phyloP scores from a whole-genome alignment of 768 basidiomycete species.

The Panaeolus papilionaceus region DNA sequence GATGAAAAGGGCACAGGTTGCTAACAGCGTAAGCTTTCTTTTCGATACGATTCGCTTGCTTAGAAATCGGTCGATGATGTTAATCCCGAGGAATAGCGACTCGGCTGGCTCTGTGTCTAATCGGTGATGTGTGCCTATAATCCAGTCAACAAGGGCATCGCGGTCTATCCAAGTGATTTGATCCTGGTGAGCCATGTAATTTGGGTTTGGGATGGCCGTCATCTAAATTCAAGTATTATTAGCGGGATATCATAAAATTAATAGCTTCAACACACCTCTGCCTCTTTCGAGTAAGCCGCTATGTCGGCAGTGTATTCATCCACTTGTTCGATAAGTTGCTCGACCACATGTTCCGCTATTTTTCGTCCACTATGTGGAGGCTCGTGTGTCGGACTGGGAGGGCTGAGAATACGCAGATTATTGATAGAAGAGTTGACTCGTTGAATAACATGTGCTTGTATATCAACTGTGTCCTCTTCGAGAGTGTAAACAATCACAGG shows the following conservation, averaged over 20 bases:
- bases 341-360: too few relatives aligned
- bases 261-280: conserved; percentile 65
- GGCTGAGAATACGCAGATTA: too few relatives aligned
- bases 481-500: too few relatives aligned
- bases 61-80: conserved; percentile 89
- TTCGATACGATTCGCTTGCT: conserved; percentile 55
- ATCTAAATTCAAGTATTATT: conserved; percentile 44
- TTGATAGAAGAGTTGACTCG: too few relatives aligned
- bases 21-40: too few relatives aligned
- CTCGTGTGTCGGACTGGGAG: too few relatives aligned
- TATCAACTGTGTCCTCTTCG: too few relatives aligned
- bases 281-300: conserved; percentile 86
- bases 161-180: conserved; percentile 98
- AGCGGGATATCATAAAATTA: conserved; percentile 6
- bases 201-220: conserved; percentile 85
- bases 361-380: too few relatives aligned
- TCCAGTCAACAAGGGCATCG: conserved; percentile 93
- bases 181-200: conserved; percentile 94
- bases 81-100: conserved; percentile 92
- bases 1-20: too few relatives aligned
- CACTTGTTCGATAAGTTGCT: too few relatives aligned
- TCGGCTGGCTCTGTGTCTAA: conserved; percentile 87
- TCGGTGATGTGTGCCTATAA: conserved; percentile 85
- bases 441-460: too few relatives aligned
- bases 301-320: conserved; percentile 91